Evolutionary conservation across 305 asterid species (phyloP), one percentile per base, ranked within the genome.

Genomic region (Solanum aculeatissimum): DNA sequence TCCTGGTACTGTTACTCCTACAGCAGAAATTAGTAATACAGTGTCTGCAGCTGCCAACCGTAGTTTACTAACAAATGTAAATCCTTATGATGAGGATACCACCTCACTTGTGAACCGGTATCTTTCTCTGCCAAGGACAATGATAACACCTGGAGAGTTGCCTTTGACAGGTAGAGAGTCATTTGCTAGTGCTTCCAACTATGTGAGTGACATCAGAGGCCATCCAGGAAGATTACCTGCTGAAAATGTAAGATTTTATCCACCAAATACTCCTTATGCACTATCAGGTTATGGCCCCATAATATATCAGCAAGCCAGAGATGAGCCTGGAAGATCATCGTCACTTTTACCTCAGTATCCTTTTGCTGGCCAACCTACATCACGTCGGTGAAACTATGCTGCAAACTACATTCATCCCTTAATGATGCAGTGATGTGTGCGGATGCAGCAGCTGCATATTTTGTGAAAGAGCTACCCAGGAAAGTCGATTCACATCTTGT

Each of bases 81-180:
- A 91, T 83, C 96, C 97, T 53, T 93, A 92, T 9, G 92, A 90
- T 32, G 95, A 92, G 70, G 88, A 89, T 90, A 93, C 97, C 55
- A 81, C 91, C 60, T 87, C 94, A 35, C 78, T 96, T 89, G 98
- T 96, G 5, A 92, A 93, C 79, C 91, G 94, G 10, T 94, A 96
- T 87, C 92, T 95, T 16, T 21, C 92, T 7, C 68, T 90, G 77
- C 94, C 97, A 12, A 83, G 84, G 88, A 42, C 75, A 43, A 47
- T 53, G 12, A 83, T 83, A 47, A 60, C 82, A n/a, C 87, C 90
- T 57, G 74, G 89, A n/a, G 92, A 86, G 84, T 71, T 87, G 21
- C 88, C 85, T 60, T 84, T 54, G 12, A 4, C 82, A 4, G 84
- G 89, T 29, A 86, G 88, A 79, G 91, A 85, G 55, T 84, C 84